phyloP scores from a whole-genome alignment of 495 filamentous ascomycete genomes.

The Bathelium albidoporum region DNA sequence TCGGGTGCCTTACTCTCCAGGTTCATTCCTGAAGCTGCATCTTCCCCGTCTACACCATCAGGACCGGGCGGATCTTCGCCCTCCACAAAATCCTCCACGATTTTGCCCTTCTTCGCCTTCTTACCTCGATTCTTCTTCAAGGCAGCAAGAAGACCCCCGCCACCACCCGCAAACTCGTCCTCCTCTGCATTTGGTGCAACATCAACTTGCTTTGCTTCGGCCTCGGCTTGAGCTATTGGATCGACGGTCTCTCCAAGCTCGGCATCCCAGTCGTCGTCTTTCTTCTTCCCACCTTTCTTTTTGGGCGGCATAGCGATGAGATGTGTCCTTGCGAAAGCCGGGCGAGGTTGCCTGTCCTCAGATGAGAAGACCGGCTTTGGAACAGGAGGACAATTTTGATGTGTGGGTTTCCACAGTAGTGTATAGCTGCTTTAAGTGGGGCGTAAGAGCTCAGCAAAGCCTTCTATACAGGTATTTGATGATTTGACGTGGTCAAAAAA shows the following conservation, averaged over 20 bases:
- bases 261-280: slow-evolving; percentile 85
- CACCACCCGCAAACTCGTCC: slow-evolving; percentile 39
- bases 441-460: not conserved
- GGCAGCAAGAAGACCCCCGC: slow-evolving; percentile 67
- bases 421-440: not conserved
- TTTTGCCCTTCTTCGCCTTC: slow-evolving; percentile 82
- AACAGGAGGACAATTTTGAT: not conserved
- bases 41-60: slow-evolving; percentile 28
- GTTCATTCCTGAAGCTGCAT: slow-evolving; percentile 28
- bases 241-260: slow-evolving; percentile 69
- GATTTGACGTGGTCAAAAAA: not conserved
- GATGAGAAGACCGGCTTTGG: not conserved
- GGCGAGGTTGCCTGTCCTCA: not conserved
- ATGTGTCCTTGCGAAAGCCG: no score
- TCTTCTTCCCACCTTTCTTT: slow-evolving; percentile 75
- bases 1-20: slow-evolving; percentile 63
- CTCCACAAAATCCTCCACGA: slow-evolving; percentile 59
- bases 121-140: slow-evolving; percentile 79
- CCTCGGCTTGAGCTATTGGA: slow-evolving; percentile 40
- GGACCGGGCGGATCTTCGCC: slow-evolving; percentile 50
- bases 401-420: not conserved
- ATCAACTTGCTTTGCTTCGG: slow-evolving; percentile 23
- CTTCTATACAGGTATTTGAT: not conserved
- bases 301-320: slow-evolving; percentile 64
- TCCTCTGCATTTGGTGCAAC: slow-evolving; percentile 37